These are phyloP conservation scores for Vinca minor DNA, from an alignment of 257 asterid species.

Conservation along the genomic window DNA sequence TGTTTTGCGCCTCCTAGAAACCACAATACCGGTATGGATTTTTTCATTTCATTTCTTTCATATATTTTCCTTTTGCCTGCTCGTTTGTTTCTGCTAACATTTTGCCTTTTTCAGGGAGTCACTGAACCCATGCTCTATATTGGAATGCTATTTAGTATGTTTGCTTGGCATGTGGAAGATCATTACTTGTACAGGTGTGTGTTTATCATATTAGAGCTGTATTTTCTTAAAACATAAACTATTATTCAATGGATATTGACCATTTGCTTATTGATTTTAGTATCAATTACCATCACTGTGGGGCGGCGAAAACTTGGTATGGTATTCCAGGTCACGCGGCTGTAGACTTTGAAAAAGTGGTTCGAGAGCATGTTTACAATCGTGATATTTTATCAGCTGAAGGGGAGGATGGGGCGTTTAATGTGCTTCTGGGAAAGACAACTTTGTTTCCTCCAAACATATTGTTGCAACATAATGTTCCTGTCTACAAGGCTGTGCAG, in stretches of 20 bases:
- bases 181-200: constrained; percentile 86
- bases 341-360: constrained; percentile 74
- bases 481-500: constrained; percentile 91
- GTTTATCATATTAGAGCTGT: constrained; percentile 5
- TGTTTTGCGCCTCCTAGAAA: constrained; percentile 79
- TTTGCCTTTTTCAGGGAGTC: constrained; percentile 64
- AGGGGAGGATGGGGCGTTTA: constrained; percentile 97
- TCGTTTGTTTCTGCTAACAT: constrained; percentile 13
- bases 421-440: constrained; percentile 87
- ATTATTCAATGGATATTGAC: background rate
- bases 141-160: constrained; percentile 97
- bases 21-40: constrained; percentile 65
- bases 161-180: constrained; percentile 99
- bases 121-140: constrained; percentile 99
- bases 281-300: constrained; percentile 94
- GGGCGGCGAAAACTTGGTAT: constrained; percentile 98
- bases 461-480: constrained; percentile 64
- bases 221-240: background rate
- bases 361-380: constrained; percentile 65
- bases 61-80: background rate
- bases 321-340: constrained; percentile 97
- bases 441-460: constrained; percentile 89
- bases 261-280: constrained; percentile 29
- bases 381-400: constrained; percentile 64
- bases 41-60: constrained; percentile 8